Percentiles rank a stretch among this genome's conserved stretches.
phyloP scores from a whole-genome alignment of 2,329 filamentous ascomycete genomes.

The Neonectria ditissima region DNA sequence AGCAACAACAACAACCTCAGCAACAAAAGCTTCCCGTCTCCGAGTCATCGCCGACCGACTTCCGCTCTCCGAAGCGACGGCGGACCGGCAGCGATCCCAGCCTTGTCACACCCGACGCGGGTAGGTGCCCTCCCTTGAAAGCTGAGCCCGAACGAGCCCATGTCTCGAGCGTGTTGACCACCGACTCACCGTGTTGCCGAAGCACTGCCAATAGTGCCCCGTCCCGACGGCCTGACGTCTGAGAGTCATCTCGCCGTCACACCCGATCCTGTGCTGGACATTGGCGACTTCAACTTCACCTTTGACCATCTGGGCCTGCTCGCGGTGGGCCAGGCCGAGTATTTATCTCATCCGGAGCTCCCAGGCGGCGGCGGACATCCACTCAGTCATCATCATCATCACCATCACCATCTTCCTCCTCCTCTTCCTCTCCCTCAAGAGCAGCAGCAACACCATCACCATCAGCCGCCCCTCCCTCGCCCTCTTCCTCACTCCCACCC shows the following conservation, averaged over 20 bases:
- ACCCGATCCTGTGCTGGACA: conserved; percentile 46
- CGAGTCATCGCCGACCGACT: conserved; percentile 33
- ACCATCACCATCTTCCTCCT: background rate
- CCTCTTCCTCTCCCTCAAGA: conserved; percentile 1
- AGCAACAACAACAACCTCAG: conserved; percentile 29
- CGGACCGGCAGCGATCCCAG: conserved; percentile 50
- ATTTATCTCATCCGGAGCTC: conserved; percentile 47
- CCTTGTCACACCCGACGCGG: conserved; percentile 50
- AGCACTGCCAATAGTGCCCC: conserved; percentile 46
- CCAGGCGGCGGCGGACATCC: conserved; percentile 27
- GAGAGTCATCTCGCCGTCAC: conserved; percentile 45
- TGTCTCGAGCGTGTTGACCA: conserved; percentile 35
- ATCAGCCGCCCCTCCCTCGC: background rate
- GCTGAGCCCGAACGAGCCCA: conserved; percentile 10
- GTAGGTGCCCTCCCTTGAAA: conserved; percentile 47
- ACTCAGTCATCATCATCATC: conserved; percentile 20
- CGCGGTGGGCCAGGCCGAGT: conserved; percentile 35
- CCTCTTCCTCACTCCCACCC: background rate
- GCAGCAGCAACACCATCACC: background rate
- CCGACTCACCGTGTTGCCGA: conserved; percentile 44
- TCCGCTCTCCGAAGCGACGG: conserved; percentile 53
- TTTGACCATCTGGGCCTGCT: conserved; percentile 51
- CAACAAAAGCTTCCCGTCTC: conserved; percentile 30
- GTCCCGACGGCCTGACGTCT: conserved; percentile 38
- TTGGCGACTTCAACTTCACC: conserved; percentile 51